A percentile compares a stretch with the other conserved stretches of the same genome.
Evolutionary conservation across 129 eudicot genomes (phyloP).

Genomic region (Lactuca saligna): DNA sequence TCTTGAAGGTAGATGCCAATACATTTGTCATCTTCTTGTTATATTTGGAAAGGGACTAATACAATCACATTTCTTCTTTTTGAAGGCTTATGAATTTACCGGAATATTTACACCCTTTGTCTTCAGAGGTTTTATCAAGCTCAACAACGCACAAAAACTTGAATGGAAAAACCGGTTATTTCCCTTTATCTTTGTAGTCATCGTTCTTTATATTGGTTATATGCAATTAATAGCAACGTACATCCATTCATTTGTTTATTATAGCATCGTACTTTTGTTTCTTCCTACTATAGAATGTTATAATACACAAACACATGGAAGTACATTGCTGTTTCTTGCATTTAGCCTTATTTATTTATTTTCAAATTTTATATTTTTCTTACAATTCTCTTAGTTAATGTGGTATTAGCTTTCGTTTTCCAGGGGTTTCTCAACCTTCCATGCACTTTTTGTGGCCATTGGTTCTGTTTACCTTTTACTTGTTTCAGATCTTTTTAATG

Average conservation of each 20-base stretch:
- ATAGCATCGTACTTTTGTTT: no score
- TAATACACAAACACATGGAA: no score
- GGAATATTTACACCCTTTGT: conserved; percentile 49
- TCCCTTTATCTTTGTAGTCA: background rate
- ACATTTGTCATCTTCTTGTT: conserved; percentile 1
- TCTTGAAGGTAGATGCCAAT: conserved; percentile 1
- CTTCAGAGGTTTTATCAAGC: conserved; percentile 52
- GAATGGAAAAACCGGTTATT: conserved; percentile 86
- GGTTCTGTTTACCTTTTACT: conserved; percentile 66
- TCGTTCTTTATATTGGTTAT: background rate
- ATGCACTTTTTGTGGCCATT: conserved; percentile 70
- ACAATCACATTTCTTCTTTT: conserved; percentile 25
- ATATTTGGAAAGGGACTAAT: background rate
- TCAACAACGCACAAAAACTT: conserved; percentile 44
- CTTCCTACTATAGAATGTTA: no score
- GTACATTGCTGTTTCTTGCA: background rate
- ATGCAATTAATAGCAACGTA: no score
- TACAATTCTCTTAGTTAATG: conserved; percentile 13
- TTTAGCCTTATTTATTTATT: background rate
- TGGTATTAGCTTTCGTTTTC: conserved; percentile 10
- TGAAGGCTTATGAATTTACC: conserved; percentile 76
- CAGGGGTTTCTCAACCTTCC: conserved; percentile 93
- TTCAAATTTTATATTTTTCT: conserved; percentile 8
- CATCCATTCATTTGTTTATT: no score
- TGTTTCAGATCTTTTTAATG: conserved; percentile 53